phyloP scores from a whole-genome alignment of 768 basidiomycete genomes.

The Agaricus blazei region DNA sequence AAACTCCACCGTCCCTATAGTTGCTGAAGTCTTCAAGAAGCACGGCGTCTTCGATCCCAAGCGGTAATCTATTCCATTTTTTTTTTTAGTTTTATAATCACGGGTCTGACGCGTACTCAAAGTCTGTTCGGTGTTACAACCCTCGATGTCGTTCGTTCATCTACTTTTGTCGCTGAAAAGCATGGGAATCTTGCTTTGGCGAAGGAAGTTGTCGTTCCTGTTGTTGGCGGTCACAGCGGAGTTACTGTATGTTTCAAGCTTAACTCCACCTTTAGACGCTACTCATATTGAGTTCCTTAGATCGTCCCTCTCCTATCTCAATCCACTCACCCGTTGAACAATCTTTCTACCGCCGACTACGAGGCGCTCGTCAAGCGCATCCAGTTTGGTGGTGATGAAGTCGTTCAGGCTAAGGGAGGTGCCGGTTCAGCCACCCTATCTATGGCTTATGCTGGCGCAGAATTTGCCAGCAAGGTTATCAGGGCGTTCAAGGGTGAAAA shows the following conservation, averaged over 20 bases:
- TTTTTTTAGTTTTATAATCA: not conserved
- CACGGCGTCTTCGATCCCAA: constrained; percentile 88
- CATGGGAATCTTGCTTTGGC: constrained; percentile 60
- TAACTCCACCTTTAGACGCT: not conserved
- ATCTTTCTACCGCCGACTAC: constrained; percentile 38
- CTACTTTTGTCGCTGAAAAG: constrained; percentile 87
- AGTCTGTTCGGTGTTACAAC: constrained; percentile 98
- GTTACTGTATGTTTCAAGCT: constrained; percentile 56
- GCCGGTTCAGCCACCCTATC: constrained; percentile 94
- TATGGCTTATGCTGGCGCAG: constrained; percentile 93
- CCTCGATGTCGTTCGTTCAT: constrained; percentile 96
- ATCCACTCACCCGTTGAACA: constrained; percentile 72
- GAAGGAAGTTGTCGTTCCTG: constrained; percentile 69
- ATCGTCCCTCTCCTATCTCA: constrained; percentile 94
- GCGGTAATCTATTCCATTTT: constrained; percentile 42
- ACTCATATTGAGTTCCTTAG: constrained; percentile 27
- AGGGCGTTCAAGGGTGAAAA: constrained; percentile 85
- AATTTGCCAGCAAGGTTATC: constrained; percentile 81
- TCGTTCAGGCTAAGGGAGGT: constrained; percentile 96
- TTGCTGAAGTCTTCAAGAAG: constrained; percentile 93
- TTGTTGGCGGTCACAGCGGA: constrained; percentile 94
- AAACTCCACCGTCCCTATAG: constrained; percentile 98
- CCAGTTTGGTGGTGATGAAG: constrained; percentile 96
- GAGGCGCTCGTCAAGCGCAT: constrained; percentile 76
- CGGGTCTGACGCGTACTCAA: not conserved